Evolutionary conservation across 768 basidiomycete species (phyloP), one percentile per base, ranked within the genome.

Genomic region (Mrakia frigida): DNA sequence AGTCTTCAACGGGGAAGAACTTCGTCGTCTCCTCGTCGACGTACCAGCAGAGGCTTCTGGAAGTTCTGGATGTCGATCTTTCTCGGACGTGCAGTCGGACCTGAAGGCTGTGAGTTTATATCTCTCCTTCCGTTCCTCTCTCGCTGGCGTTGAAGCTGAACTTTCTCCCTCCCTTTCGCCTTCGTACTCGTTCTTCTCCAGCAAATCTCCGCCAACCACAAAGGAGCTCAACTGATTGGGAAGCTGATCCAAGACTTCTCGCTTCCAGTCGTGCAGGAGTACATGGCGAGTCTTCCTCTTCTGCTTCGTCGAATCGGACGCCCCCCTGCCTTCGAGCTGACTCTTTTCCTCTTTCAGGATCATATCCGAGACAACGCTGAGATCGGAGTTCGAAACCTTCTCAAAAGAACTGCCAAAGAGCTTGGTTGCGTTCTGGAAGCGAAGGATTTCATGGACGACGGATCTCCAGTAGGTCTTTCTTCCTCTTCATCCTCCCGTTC

Each of bases 71-170:
- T 80, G 80, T 23, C 60, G 82, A 52, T 63, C 81, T 13, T 79
- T 83, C 53, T 79, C 80, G 60, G 80, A 83, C 73, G 81, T 81
- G 50, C 74, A 81, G 46, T 80, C 80, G 4, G 82, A 83, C 70
- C 70, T 83, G 3, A 80, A 81, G 67, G 77, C 77, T 43, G 37
- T 56, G 28, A 28, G 56, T 56, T 9, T 6, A n/a, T n/a, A 3
- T 6, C 3, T 52, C 23, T 52, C 16, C 16, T 23, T 56, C 56
- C 0, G 4, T 28, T 56, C 53, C 53, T 25, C 53, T 53, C 1
- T 3, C 53, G 43, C n/a, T n/a, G n/a, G n/a, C n/a, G n/a, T n/a
- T n/a, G n/a, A n/a, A n/a, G n/a, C n/a, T n/a, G n/a, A n/a, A n/a
- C 43, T 46, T 46, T 28, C 25, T n/a, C 28, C 6, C 18, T 56